Evolutionary conservation across 768 basidiomycete genomes (phyloP), one percentile per base, ranked within the genome.

Genomic region (Pulveroboletus frians): DNA sequence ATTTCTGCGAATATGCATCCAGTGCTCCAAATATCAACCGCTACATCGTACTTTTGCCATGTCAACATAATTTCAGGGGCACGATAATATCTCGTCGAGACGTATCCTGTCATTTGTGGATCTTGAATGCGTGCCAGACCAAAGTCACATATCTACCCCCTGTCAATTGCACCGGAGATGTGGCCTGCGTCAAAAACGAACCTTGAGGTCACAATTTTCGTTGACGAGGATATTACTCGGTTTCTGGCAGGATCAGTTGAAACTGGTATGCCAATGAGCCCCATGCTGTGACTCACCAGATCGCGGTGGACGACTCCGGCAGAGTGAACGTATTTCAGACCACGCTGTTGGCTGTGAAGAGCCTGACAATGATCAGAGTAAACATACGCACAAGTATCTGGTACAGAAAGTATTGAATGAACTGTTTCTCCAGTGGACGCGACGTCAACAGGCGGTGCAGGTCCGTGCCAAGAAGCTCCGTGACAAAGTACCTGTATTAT

Each of bases 31-130:
- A 98, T 95, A 67, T 99, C 96, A 54, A 99, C 96, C 43, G 95
- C 96, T 49, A 97, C 94, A 69, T 98, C 95, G 73, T 99, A 99
- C 75, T 98, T 98, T 70, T 99, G 96, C 96, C 96, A 99, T 34
- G 96, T 99, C 66, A 99, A 79, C 96, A 99, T 99, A 73, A 99
- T 99, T 71, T 99, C 96, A 5, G 96, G 96, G 6, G 96, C 96
- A 44, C 96, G 87, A 68, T 99, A 99, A 73, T 99, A 99, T 58
- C 96, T 79, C 44, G 96, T 99, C 49, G 96, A 98, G 53, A 98
- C 96, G 65, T 98, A 99, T 54, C 96, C 96, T 1, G 96, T 99
- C 96, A 99, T 99, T 68, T 99, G 96, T 5, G 95, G 95, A 67
- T 99, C 96, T 70, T 98, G 96, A 55, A 99, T 94, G 45, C 96